Evolutionary conservation across 1,284 basidiomycete genomes (phyloP), one percentile per base, ranked within the genome.

Genomic region (Entoloma clypeatum): DNA sequence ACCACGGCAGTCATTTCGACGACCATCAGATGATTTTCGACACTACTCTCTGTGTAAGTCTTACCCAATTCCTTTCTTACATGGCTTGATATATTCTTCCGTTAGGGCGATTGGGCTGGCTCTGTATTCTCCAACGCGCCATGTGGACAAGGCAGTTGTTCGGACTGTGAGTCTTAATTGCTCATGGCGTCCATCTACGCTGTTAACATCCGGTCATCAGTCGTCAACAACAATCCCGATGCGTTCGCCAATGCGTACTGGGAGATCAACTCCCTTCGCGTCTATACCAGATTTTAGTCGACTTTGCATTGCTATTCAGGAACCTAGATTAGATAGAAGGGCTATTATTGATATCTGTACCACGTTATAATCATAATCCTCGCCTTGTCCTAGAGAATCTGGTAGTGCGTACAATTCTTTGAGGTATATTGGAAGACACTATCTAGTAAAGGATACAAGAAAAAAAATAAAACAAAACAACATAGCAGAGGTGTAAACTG

Each of bases 221-320:
- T 67, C 52, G 79, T 81, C 23, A 55, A 73, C 50, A 69, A 74
- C 45, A 69, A 78, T 48, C 79, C 81, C 0, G 43, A 55, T 7
- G 68, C 64, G 9, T 83, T 83, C 56, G 35, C 41, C 11, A 67
- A 81, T 9, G 76, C 81, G 3, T 83, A 77, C 58, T 85, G 80
- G 79, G 74, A 75, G 40, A 65, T 85, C 56, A 75, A 77, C 52
- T 67, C 72, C 3, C 56, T 84, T 23, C 66, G 70, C 17, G 64
- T 81, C 7, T 85, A 81, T 59, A 71, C 65, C 17, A 45, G 34
- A 35, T 35, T 36, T 17, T 34, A 26, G 21, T 32, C 3, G 24
- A 40, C 21, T 37, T 10, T 36, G 26, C 34, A 30, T 41, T n/a
- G 29, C 10, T 30, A 21, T 42, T 16, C 16, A 10, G 4, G 25